Conservation (phyloP, 2,329 filamentous ascomycete species). For the Penicillium oxalicum region DNA sequence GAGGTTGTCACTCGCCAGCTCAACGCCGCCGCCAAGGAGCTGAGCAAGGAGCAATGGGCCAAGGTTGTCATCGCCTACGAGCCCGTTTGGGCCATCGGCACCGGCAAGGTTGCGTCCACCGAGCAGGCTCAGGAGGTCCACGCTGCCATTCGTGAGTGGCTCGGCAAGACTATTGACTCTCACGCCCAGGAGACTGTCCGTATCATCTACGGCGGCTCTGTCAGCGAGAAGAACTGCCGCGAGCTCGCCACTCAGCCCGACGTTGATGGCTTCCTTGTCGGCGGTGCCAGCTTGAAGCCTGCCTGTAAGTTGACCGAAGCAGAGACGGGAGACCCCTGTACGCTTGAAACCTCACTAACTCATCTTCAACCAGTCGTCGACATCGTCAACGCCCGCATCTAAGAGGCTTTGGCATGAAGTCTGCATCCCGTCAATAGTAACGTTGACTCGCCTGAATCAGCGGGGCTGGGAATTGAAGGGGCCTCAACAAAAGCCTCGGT, state of each 20-base stretch:
- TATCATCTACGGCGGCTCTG: constrained; percentile 93
- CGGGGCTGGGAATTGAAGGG: constrained; percentile 5
- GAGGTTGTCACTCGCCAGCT: constrained; percentile 69
- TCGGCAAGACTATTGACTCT: constrained; percentile 66
- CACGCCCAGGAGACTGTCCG: constrained; percentile 79
- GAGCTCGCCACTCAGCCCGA: constrained; percentile 88
- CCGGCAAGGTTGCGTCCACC: constrained; percentile 84
- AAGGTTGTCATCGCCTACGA: constrained; percentile 97
- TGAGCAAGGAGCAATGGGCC: constrained; percentile 70
- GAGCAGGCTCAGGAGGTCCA: constrained; percentile 92
- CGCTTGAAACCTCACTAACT: constrained; percentile 8
- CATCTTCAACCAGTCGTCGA: constrained; percentile 49
- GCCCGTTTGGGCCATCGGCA: constrained; percentile 90
- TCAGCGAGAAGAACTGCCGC: constrained; percentile 96
- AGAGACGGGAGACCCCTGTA: neutral
- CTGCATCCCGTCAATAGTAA: constrained; percentile 11
- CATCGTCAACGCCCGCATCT: constrained; percentile 60
- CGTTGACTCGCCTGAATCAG: constrained; percentile 1
- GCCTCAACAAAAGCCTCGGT: constrained; percentile 10
- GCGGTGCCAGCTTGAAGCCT: constrained; percentile 93
- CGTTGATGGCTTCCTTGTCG: constrained; percentile 97
- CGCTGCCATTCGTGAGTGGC: constrained; percentile 83
- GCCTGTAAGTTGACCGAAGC: constrained; percentile 58
- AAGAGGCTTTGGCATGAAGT: constrained; percentile 19
- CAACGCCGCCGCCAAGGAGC: constrained; percentile 65